Evolutionary conservation across 257 asterid genomes (phyloP).

Genomic region (Solanum medicagineum): DNA sequence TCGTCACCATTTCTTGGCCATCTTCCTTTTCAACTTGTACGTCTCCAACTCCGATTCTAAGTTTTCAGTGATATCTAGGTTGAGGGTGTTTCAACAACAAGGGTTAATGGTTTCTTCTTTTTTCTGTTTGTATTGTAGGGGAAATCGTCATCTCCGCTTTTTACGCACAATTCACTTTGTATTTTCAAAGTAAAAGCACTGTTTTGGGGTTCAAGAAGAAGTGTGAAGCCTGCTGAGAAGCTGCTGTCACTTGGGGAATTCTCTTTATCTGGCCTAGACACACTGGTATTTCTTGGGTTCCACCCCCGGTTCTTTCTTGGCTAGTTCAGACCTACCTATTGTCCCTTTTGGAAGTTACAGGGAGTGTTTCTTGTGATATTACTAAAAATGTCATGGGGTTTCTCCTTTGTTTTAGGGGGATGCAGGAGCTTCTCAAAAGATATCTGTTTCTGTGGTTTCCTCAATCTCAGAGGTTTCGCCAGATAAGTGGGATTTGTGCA

Average conservation of each 20-base stretch:
- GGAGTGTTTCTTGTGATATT: not conserved
- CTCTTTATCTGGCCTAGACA: conserved; percentile 31
- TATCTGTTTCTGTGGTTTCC: conserved; percentile 73
- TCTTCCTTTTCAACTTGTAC: conserved; percentile 27
- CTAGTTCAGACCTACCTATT: not conserved
- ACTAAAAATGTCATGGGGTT: not conserved
- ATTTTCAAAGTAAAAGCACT: conserved; percentile 39
- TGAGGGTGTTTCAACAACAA: not conserved
- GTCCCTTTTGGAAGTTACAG: not conserved
- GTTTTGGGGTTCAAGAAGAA: conserved; percentile 77
- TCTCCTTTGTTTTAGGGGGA: conserved; percentile 36
- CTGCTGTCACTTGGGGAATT: conserved; percentile 58
- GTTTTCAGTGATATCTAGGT: not conserved
- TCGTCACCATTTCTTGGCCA: conserved; percentile 54
- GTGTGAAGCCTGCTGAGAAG: conserved; percentile 39
- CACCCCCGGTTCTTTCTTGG: not conserved
- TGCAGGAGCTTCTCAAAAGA: conserved; percentile 12
- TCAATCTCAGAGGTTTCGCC: conserved; percentile 67
- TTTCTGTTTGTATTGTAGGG: conserved; percentile 25
- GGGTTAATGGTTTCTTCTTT: not conserved
- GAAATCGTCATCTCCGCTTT: conserved; percentile 15
- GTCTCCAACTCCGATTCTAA: conserved; percentile 2
- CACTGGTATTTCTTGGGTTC: conserved; percentile 34
- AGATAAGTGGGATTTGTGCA: conserved; percentile 84
- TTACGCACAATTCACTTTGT: conserved; percentile 8